Evolutionary conservation across 371 early-diverging fungal genomes (phyloP), one percentile per base, ranked within the genome.

Genomic region (Funneliformis caledonium): DNA sequence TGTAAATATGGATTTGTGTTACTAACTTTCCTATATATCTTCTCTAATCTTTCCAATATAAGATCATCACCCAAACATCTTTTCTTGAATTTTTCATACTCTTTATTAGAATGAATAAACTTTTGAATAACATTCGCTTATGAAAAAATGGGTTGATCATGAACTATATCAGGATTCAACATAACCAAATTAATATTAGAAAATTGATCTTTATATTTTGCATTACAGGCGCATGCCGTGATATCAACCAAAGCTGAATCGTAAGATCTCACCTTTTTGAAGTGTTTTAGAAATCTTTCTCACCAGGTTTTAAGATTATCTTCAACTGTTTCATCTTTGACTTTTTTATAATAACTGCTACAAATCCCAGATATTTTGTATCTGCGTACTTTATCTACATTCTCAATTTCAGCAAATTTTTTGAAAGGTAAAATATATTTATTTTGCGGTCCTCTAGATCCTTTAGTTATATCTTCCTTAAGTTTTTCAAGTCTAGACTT

Each of bases 11-110:
- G 48, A 10, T 48, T 48, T 48, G 2, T 10, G 48, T 48, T 48
- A 48, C 8, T 8, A 48, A 10, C 2, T 48, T 1, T 48, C 48
- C 48, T 22, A 61, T 61, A 61, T 61, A 61, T 61, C n/a, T 19
- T 9, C 31, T 61, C 5, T 37, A 67, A 37, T 67, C 67, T 67
- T 67, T 42, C 37, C 33, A 14, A 33, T 67, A 67, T 67, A 14
- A 67, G 10, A 33, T 67, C 12, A 67, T 67, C 4, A 37, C 42
- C 37, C 43, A 67, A 67, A 67, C 37, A 67, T 37, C 16, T 37
- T 67, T 67, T 43, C 10, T 67, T 67, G 37, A 43, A 67, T 33
- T 67, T 67, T 37, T 67, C 67, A 37, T 42, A 67, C 37, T 67
- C 67, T 67, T 42, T 43, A 4, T 0, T 2, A 67, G 0, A 0